Evolutionary conservation across 345 rosid species (phyloP).

Genomic region (Orychophragmus violaceus): DNA sequence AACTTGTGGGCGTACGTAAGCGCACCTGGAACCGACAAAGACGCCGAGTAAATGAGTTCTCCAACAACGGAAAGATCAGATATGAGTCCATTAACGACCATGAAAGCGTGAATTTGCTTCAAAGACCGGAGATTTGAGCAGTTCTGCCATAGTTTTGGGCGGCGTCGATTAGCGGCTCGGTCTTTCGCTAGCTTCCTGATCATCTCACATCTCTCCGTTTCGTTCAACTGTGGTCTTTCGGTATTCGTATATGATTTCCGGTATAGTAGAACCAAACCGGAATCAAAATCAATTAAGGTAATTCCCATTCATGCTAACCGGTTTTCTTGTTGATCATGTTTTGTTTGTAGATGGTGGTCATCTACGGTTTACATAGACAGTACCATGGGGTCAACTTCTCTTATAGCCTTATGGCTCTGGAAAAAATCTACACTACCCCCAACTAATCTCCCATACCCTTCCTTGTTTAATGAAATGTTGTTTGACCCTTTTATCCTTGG

Average conservation of each 20-base stretch:
- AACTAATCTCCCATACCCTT: too few species aligned
- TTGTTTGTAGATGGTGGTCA: too few species aligned
- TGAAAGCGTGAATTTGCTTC: slow-evolving; percentile 53
- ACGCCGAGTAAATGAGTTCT: slow-evolving; percentile 45
- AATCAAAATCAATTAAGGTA: not conserved
- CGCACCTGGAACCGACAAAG: slow-evolving; percentile 40
- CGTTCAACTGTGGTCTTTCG: too few species aligned
- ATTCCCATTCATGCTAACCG: not conserved
- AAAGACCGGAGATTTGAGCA: slow-evolving; percentile 42
- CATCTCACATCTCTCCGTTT: slow-evolving; percentile 19
- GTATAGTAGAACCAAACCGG: slow-evolving; percentile 1
- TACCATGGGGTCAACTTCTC: too few species aligned
- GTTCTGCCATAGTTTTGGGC: slow-evolving; percentile 45
- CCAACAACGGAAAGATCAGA: slow-evolving; percentile 38
- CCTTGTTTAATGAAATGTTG: too few species aligned
- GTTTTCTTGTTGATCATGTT: not conserved
- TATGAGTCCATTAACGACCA: slow-evolving; percentile 48
- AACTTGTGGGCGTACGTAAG: slow-evolving; percentile 48
- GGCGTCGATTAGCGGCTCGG: slow-evolving; percentile 38
- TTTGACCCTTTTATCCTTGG: too few species aligned
- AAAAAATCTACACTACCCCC: too few species aligned
- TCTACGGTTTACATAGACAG: too few species aligned
- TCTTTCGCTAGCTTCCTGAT: slow-evolving; percentile 48
- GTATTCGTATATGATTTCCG: slow-evolving; percentile 9
- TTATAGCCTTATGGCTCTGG: too few species aligned